These are phyloP conservation scores for Actinomortierella ambigua DNA, from an alignment of 371 early-diverging fungal species.

Conservation along the genomic window DNA sequence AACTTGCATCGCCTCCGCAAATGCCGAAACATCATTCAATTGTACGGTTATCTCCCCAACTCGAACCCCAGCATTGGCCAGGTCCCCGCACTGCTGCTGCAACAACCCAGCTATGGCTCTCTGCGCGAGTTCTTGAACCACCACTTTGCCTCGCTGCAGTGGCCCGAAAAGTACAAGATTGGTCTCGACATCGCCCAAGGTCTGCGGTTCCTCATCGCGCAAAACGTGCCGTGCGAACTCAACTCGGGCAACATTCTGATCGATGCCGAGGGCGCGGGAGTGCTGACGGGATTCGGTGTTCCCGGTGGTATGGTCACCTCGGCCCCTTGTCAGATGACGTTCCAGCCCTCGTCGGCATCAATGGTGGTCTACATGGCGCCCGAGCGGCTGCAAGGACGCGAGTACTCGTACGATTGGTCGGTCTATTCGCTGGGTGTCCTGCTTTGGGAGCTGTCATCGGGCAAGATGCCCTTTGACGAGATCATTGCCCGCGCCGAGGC, in stretches of 20 bases:
- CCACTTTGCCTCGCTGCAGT: constrained; percentile 38
- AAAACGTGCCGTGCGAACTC: constrained; percentile 29
- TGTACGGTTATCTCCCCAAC: constrained; percentile 43
- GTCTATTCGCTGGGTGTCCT: constrained; percentile 39
- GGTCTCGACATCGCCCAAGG: constrained; percentile 44
- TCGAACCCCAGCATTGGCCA: constrained; percentile 15
- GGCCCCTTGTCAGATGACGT: constrained; percentile 44
- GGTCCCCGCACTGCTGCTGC: constrained; percentile 34
- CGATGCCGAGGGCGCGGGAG: constrained; percentile 38
- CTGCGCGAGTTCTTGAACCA: constrained; percentile 46
- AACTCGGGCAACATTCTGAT: constrained; percentile 43
- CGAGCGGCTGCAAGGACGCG: constrained; percentile 18
- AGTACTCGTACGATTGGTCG: constrained; percentile 33
- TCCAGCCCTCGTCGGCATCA: constrained; percentile 21
- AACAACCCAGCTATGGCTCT: constrained; percentile 39
- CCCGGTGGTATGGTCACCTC: constrained; percentile 34
- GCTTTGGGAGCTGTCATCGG: constrained; percentile 42
- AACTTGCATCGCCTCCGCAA: constrained; percentile 40
- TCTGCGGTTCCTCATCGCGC: constrained; percentile 31
- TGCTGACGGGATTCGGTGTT: constrained; percentile 41
- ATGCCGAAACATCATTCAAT: constrained; percentile 40
- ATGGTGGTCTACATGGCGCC: constrained; percentile 37
- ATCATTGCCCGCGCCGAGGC: constrained; percentile 40
- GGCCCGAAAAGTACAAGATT: constrained; percentile 44
- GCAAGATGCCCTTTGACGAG: constrained; percentile 39